Conservation (phyloP, 805 yeast genomes). For the Sugiyamaella chiloensis region DNA sequence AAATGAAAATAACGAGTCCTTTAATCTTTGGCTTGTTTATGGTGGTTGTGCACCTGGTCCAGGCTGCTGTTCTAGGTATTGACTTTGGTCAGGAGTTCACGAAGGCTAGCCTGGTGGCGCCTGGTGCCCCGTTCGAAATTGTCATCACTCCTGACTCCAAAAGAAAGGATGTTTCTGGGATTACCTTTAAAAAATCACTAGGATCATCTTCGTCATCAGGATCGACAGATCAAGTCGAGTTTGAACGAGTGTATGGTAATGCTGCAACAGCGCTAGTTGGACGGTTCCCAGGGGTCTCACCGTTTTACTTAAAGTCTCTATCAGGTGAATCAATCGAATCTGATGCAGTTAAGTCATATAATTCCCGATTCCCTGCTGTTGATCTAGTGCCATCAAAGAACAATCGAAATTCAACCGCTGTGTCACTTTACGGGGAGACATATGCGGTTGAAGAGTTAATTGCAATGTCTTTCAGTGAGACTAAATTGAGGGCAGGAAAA, state of each 20-base stretch:
- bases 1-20: not conserved
- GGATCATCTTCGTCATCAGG: conserved; percentile 7
- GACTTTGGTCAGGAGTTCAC: conserved; percentile 87
- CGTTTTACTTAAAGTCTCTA: conserved; percentile 64
- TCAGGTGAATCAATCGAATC: conserved; percentile 49
- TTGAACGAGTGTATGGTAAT: conserved; percentile 74
- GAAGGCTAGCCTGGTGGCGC: conserved; percentile 86
- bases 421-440: conserved; percentile 47
- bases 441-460: conserved; percentile 71
- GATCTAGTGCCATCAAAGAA: conserved; percentile 40
- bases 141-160: conserved; percentile 87
- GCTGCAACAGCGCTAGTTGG: conserved; percentile 67
- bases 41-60: conserved; percentile 13
- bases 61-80: conserved; percentile 71
- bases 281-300: conserved; percentile 68
- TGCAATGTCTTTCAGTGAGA: conserved; percentile 76
- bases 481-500: conserved; percentile 59
- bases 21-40: conserved; percentile 3
- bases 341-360: conserved; percentile 49
- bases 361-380: conserved; percentile 48
- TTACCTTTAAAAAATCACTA: conserved; percentile 49
- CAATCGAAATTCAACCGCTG: conserved; percentile 54
- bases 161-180: conserved; percentile 81
- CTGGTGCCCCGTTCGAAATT: conserved; percentile 83
- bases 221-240: too few species aligned